phyloP scores from a whole-genome alignment of 129 eudicot species.

The Arctium lappa region DNA sequence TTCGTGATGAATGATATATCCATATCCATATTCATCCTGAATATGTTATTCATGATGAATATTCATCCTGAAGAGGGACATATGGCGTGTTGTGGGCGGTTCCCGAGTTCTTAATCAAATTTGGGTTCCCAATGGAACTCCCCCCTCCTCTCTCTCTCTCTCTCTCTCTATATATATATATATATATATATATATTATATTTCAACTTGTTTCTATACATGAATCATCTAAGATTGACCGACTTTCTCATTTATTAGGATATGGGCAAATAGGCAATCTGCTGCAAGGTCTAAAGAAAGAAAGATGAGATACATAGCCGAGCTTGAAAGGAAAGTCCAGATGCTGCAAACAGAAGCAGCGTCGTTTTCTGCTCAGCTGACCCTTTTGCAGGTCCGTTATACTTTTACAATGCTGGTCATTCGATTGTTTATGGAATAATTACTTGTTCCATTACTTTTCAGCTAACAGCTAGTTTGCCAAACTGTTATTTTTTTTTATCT shows the following conservation, averaged over 20 bases:
- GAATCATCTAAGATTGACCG: not conserved
- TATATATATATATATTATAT: not conserved
- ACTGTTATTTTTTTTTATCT: not conserved
- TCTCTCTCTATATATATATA: too few relatives aligned
- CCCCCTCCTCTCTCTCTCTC: too few relatives aligned
- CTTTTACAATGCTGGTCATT: not conserved
- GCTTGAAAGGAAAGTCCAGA: conserved; percentile 71
- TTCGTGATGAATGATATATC: too few relatives aligned
- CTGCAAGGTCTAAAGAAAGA: conserved; percentile 88
- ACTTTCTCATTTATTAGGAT: conserved; percentile 36
- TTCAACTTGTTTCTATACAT: not conserved
- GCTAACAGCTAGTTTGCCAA: not conserved
- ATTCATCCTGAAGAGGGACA: too few relatives aligned
- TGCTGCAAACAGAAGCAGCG: conserved; percentile 69
- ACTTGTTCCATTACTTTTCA: not conserved
- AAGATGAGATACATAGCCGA: conserved; percentile 88
- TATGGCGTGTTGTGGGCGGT: too few relatives aligned
- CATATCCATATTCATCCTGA: too few relatives aligned
- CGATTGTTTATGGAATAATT: not conserved
- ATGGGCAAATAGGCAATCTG: conserved; percentile 95
- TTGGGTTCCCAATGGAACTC: too few relatives aligned
- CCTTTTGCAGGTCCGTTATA: conserved; percentile 56
- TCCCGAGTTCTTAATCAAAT: too few relatives aligned
- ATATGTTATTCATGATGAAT: too few relatives aligned
- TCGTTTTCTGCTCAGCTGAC: conserved; percentile 59